phyloP scores from a whole-genome alignment of 2,329 filamentous ascomycete species.

The Penicillium sp. region DNA sequence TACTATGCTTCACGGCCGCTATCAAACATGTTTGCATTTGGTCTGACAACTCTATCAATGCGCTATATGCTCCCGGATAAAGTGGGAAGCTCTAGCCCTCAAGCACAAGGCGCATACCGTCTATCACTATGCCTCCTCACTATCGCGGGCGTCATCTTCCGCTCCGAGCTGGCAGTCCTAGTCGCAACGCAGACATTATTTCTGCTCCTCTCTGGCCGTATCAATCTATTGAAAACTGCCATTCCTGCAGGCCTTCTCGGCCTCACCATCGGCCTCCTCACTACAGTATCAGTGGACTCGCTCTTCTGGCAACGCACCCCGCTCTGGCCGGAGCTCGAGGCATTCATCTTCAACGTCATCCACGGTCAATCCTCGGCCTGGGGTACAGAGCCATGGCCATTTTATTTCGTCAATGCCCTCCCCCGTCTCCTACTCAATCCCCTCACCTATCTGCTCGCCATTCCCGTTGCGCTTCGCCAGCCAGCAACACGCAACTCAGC shows the following conservation, averaged over 20 bases:
- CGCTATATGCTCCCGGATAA: constrained; percentile 51
- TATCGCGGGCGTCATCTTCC: constrained; percentile 78
- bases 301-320: constrained; percentile 83
- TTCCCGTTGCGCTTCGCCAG: constrained; percentile 53
- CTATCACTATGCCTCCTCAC: constrained; percentile 74
- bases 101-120: constrained; percentile 48
- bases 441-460: constrained; percentile 54
- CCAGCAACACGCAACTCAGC: constrained; percentile 52
- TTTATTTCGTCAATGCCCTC: constrained; percentile 79
- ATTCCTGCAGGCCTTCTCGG: constrained; percentile 66
- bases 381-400: constrained; percentile 83
- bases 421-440: constrained; percentile 86
- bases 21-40: constrained; percentile 96
- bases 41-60: constrained; percentile 54
- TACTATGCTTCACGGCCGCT: constrained; percentile 91
- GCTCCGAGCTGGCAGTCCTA: constrained; percentile 82
- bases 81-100: not conserved
- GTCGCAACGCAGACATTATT: constrained; percentile 67
- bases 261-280: constrained; percentile 62
- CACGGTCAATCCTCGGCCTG: constrained; percentile 79
- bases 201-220: constrained; percentile 58
- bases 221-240: constrained; percentile 55
- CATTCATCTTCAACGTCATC: constrained; percentile 89
- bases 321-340: constrained; percentile 86
- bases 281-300: constrained; percentile 77